phyloP scores from a whole-genome alignment of 352 stramenopile genomes.

The Globisporangium solare region DNA sequence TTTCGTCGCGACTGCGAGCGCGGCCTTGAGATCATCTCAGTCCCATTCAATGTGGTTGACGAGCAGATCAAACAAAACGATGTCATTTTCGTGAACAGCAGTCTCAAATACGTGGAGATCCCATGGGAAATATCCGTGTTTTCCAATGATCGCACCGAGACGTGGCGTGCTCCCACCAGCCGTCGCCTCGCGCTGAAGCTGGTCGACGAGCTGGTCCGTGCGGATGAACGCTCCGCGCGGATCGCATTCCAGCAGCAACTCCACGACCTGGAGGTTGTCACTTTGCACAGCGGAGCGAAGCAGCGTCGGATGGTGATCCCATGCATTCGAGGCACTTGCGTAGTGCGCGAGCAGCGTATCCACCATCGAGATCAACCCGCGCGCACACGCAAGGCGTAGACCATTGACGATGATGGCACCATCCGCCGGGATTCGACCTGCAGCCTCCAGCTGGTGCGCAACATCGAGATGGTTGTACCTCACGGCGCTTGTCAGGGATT shows the following conservation, averaged over 20 bases:
- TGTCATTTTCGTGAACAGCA: conserved; percentile 3
- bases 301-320: conserved; percentile 14
- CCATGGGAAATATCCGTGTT: conserved; percentile 3
- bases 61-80: conserved; percentile 3
- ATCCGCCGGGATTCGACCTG: not conserved
- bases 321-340: conserved; percentile 4
- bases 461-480: not conserved
- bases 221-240: conserved; percentile 22
- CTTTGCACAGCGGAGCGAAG: conserved; percentile 12
- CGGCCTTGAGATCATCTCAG: conserved; percentile 1
- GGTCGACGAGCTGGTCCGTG: conserved; percentile 19
- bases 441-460: not conserved
- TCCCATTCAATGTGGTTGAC: conserved; percentile 8
- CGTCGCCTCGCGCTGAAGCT: conserved; percentile 12
- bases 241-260: conserved; percentile 25
- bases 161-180: not conserved
- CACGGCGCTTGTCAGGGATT: not conserved
- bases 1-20: not conserved
- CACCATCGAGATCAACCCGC: conserved; percentile 12
- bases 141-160: conserved; percentile 5
- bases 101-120: conserved; percentile 2
- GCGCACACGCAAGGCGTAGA: conserved; percentile 16
- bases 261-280: conserved; percentile 18
- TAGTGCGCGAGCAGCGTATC: conserved; percentile 23
- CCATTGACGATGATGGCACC: conserved; percentile 12